Conservation (phyloP, 2,329 filamentous ascomycete species). For the Corniculantispora saksenae region DNA sequence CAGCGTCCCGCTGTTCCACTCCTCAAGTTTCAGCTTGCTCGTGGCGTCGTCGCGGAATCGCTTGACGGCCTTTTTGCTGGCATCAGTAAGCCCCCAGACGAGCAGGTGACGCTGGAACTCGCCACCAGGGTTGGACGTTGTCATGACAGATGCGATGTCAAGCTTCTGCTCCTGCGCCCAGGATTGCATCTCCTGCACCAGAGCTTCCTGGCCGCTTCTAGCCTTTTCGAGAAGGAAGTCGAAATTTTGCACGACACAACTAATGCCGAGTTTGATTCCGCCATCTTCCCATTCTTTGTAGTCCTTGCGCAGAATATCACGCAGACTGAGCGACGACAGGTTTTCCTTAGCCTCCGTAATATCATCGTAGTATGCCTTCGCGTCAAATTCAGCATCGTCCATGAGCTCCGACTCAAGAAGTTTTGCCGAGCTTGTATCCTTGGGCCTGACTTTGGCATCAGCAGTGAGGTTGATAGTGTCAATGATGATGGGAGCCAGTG, state of each 20-base stretch:
- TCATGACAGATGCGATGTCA: constrained; percentile 70
- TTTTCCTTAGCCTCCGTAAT: constrained; percentile 68
- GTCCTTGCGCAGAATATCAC: constrained; percentile 76
- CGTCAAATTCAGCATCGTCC: constrained; percentile 47
- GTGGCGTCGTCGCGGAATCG: constrained; percentile 51
- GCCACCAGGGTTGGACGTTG: constrained; percentile 56
- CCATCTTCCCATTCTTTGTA: constrained; percentile 76
- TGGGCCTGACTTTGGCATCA: constrained; percentile 63
- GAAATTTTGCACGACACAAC: constrained; percentile 64
- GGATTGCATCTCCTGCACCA: constrained; percentile 49
- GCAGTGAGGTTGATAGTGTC: constrained; percentile 69
- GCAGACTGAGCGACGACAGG: constrained; percentile 59
- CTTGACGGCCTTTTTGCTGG: constrained; percentile 51
- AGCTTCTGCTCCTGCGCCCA: constrained; percentile 61
- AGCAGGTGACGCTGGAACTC: constrained; percentile 67
- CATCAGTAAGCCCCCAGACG: constrained; percentile 60
- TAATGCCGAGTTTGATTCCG: constrained; percentile 63
- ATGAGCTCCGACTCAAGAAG: constrained; percentile 56
- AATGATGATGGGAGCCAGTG: constrained; percentile 70
- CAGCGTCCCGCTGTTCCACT: constrained; percentile 52
- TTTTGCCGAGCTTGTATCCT: constrained; percentile 58
- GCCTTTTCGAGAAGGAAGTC: constrained; percentile 59
- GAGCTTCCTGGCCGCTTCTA: constrained; percentile 26
- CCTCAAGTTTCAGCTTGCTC: constrained; percentile 56
- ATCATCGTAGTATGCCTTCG: constrained; percentile 57